phyloP scores from a whole-genome alignment of 148 eudicot genomes.

The Amaranthus hypochondriacus region DNA sequence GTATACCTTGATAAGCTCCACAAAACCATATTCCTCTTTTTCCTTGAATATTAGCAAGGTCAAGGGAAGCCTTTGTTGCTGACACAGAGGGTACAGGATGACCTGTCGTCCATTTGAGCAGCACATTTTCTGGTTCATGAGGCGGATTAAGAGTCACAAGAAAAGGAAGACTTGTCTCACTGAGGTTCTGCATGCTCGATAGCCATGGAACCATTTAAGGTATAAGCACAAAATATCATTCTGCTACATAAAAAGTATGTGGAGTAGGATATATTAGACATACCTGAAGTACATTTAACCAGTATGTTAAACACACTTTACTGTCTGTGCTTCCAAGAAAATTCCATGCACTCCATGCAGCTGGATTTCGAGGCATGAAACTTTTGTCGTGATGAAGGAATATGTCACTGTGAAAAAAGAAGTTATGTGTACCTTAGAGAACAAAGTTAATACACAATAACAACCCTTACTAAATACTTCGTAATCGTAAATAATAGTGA shows the following conservation, averaged over 20 bases:
- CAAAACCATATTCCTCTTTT: conserved; percentile 94
- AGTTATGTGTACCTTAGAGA: neutral
- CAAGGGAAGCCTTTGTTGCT: conserved; percentile 76
- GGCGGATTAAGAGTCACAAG: conserved; percentile 89
- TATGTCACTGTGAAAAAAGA: conserved; percentile 59
- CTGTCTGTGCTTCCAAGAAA: conserved; percentile 61
- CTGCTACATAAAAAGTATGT: neutral
- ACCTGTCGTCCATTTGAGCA: conserved; percentile 84
- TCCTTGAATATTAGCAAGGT: conserved; percentile 76
- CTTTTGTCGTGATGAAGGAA: conserved; percentile 76
- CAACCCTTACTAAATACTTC: no score
- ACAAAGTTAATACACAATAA: no score
- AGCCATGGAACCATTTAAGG: neutral
- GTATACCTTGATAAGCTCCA: conserved; percentile 91
- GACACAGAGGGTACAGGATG: conserved; percentile 94
- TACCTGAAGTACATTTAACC: conserved; percentile 98
- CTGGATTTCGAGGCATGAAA: conserved; percentile 78
- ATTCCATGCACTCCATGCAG: conserved; percentile 99
- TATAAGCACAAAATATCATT: neutral
- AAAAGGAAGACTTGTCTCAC: conserved; percentile 47
- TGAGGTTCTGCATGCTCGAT: conserved; percentile 54
- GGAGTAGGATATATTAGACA: neutral
- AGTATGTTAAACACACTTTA: conserved; percentile 82
- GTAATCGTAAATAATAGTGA: no score
- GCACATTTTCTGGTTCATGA: conserved; percentile 44